Base-by-base conservation (phyloP, 805 yeast species). In the Wilhelminamyces savonicus region DNA sequence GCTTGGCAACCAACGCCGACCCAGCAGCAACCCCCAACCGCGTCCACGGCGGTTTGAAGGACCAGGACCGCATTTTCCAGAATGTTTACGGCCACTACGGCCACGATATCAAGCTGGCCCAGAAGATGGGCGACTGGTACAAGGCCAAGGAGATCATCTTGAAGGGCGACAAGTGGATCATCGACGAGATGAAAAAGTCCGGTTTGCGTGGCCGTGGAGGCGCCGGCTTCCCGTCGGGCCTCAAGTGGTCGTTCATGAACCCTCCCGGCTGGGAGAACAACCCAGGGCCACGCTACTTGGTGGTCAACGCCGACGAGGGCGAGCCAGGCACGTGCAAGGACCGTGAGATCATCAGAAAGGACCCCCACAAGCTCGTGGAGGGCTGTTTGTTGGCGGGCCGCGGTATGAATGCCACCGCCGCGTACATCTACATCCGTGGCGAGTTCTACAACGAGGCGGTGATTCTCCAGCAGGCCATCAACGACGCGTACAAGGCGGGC, bases 211-310 rank as follows among this genome's bases (percentile, higher is more conserved):
- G 95, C 35, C 76, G 95, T 59, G 95, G 95, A 36, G 95, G 95
- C 50, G 95, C 95, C 26, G 95, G 95, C 12, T 84, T 84, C 70
- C 95, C 95, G 31, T 76, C 87, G 15, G 95, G 95, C 19, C 71
- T 84, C 50, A 84, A 84, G 60, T 84, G 94, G 94, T 82, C 92
- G 15, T 84, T 84, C 54, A 84, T 84, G 95, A 85, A 85, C 62
- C 95, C 95, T 26, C 95, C 95, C 32, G 92, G 92, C 35, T 84
- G 95, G 95, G 94, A 84, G 39, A 85, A 84, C 53, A 84, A 84
- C 60, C 62, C 62, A 11, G 95, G 95, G n/a, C 92, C 95, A 37
- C 74, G 94, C 50, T 83, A 83, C 54, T 70, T 85, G 44, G 94
- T 85, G 28, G 86, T 85, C 48, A 85, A 85, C 58, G 95, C 95